A percentile compares a stretch with the other conserved stretches of the same genome.
phyloP scores from a whole-genome alignment of 1,284 basidiomycete species.

The Ceratobasidium sp. region DNA sequence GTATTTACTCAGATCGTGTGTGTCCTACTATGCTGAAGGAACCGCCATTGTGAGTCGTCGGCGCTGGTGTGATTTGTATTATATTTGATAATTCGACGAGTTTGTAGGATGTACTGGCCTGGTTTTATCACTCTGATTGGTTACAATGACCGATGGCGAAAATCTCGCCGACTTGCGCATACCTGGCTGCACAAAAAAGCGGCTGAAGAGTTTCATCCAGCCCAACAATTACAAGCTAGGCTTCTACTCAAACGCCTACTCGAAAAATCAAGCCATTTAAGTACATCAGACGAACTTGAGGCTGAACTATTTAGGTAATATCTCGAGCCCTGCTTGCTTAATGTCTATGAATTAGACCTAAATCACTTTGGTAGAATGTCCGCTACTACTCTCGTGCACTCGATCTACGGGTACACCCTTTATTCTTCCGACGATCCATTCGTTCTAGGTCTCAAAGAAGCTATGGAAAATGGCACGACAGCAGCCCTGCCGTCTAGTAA shows the following conservation, averaged over 20 bases:
- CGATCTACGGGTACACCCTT: slow-evolving; percentile 24
- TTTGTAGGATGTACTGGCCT: slow-evolving; percentile 13
- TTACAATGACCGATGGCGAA: slow-evolving; percentile 32
- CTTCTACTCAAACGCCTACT: slow-evolving; percentile 18
- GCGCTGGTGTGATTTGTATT: background rate
- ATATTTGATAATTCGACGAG: background rate
- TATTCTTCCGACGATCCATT: slow-evolving; percentile 3
- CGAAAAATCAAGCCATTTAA: background rate
- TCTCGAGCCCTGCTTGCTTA: background rate
- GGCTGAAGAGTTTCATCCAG: slow-evolving; percentile 11
- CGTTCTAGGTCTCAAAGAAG: slow-evolving; percentile 1
- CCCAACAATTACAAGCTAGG: slow-evolving; percentile 14
- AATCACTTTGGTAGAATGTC: slow-evolving; percentile 2
- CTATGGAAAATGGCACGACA: background rate
- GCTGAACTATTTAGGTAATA: slow-evolving; percentile 16
- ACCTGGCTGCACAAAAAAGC: slow-evolving; percentile 34
- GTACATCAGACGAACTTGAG: slow-evolving; percentile 16
- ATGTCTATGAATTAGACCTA: background rate
- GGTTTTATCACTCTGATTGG: slow-evolving; percentile 25
- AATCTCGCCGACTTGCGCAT: slow-evolving; percentile 23
- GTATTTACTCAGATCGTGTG: slow-evolving; percentile 26
- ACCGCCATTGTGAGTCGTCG: slow-evolving; percentile 15
- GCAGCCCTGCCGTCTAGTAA: slow-evolving; percentile 26
- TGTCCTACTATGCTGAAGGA: slow-evolving; percentile 20
- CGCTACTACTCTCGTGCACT: slow-evolving; percentile 18